Percentiles rank a stretch among this genome's conserved stretches.
phyloP scores from a whole-genome alignment of 805 yeast species.

The Metschnikowia similis region DNA sequence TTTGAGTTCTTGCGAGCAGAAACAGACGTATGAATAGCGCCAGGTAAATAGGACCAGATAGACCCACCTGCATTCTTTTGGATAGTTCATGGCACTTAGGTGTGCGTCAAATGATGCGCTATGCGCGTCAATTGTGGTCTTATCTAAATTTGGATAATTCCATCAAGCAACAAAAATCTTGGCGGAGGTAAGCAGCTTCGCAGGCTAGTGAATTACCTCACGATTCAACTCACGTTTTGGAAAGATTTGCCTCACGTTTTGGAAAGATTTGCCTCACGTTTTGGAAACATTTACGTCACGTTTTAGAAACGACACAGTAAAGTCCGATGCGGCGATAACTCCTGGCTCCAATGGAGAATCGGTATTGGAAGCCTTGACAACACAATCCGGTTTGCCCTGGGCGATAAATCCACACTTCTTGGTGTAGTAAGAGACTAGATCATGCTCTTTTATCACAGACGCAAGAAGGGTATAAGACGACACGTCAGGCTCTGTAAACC shows the following conservation, averaged over 20 bases:
- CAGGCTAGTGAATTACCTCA: background rate
- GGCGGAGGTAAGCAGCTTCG: background rate
- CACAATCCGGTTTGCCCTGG: conserved; percentile 18
- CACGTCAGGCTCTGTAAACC: conserved; percentile 6
- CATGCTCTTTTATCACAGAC: conserved; percentile 47
- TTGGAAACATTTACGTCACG: conserved; percentile 13
- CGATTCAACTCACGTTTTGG: background rate
- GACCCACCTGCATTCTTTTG: background rate
- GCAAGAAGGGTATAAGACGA: conserved; percentile 28
- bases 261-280: conserved; percentile 20
- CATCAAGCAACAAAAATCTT: background rate
- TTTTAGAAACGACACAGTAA: conserved; percentile 37
- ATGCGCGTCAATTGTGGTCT: too few species aligned
- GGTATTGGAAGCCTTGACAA: conserved; percentile 10
- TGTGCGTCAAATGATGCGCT: too few species aligned
- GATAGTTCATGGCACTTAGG: background rate
- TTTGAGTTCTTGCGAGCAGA: background rate
- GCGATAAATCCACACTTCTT: conserved; percentile 35
- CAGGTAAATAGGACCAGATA: background rate
- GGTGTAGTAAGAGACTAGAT: conserved; percentile 42
- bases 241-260: conserved; percentile 16
- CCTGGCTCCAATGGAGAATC: conserved; percentile 33
- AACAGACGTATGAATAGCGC: background rate
- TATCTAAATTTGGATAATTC: background rate
- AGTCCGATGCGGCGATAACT: conserved; percentile 34